Base-by-base conservation (phyloP, 208 protist species). In the Naegleria lovaniensis region DNA sequence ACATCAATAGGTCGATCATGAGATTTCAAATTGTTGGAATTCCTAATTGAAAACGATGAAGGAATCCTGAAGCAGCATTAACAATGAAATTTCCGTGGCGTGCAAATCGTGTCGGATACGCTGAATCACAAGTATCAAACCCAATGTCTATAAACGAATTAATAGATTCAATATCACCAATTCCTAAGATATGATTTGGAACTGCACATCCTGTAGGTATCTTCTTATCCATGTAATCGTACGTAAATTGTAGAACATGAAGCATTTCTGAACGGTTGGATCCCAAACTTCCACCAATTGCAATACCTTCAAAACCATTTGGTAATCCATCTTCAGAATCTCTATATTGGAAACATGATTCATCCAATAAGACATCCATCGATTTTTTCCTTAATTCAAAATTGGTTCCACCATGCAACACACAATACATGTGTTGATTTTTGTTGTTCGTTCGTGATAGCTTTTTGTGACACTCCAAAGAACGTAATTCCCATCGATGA, bases 161-260 rank as follows among this genome's bases (percentile, higher is more conserved):
- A 25, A 91, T 51, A n/a, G 58, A 84, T 5, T 83, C 52, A 39
- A 83, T 16, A 51, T 91, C 89, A 48, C 55, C 89, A 22, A 91
- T 91, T 29, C 89, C 89, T 25, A 91, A 25, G 0, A 91, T 15
- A 91, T 91, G 89, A 43, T 79, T 88, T 43, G 89, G 89, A 43
- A 59, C 36, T 15, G 22, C 11, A 67, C 55, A 67, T 29, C 22
- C 29, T 48, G n/a, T 16, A 0, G 22, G 36, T 51, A 87, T 87
- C 19, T 87, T 22, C 41, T 87, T 48, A n/a, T 87, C 33, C 33
- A 33, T 16, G 29, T 51, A 87, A 40, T 87, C 29, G 5, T 87
- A 40, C 6, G 33, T 51, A 51, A 51, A 33, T 87, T 33, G 1
- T 1, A 86, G 41, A 6, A 83, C 33, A 40, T 83, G 0, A 41